Evolutionary conservation across 768 basidiomycete species (phyloP).

Genomic region (Strobilomyces dryophilus): DNA sequence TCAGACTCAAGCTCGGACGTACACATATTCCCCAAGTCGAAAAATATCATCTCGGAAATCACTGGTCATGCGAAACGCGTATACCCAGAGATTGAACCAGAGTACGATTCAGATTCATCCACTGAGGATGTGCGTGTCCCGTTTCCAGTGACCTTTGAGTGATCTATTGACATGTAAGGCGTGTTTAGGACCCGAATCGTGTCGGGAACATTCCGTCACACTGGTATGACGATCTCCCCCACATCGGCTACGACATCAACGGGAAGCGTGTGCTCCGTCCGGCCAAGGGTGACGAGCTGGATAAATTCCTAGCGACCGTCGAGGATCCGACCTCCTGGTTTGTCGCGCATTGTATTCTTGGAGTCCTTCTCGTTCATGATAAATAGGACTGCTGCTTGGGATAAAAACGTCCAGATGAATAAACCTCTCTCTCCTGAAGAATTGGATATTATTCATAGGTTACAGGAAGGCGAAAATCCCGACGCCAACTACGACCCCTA

Average conservation of each 20-base stretch:
- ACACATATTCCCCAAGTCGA: conserved; percentile 57
- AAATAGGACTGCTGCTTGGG: conserved; percentile 85
- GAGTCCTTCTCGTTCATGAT: neutral
- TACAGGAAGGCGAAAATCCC: conserved; percentile 90
- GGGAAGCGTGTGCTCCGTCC: conserved; percentile 93
- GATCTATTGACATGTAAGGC: conserved; percentile 7
- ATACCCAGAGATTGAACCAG: conserved; percentile 85
- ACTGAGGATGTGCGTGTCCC: conserved; percentile 75
- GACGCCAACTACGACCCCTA: conserved; percentile 90
- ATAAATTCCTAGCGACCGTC: conserved; percentile 91
- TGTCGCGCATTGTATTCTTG: conserved; percentile 19
- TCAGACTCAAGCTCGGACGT: conserved; percentile 43
- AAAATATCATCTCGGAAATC: conserved; percentile 69
- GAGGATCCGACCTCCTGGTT: conserved; percentile 91
- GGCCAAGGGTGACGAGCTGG: conserved; percentile 92
- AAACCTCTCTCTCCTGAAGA: conserved; percentile 87
- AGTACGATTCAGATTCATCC: conserved; percentile 88
- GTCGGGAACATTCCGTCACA: conserved; percentile 94
- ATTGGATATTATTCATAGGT: conserved; percentile 87
- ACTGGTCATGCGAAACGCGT: conserved; percentile 82
- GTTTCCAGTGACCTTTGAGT: neutral
- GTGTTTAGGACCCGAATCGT: conserved; percentile 79
- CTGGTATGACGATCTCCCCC: conserved; percentile 99
- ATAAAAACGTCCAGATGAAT: conserved; percentile 81
- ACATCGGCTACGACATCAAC: conserved; percentile 93